phyloP scores from a whole-genome alignment of 495 filamentous ascomycete genomes.

The Corynascus novoguineensis region DNA sequence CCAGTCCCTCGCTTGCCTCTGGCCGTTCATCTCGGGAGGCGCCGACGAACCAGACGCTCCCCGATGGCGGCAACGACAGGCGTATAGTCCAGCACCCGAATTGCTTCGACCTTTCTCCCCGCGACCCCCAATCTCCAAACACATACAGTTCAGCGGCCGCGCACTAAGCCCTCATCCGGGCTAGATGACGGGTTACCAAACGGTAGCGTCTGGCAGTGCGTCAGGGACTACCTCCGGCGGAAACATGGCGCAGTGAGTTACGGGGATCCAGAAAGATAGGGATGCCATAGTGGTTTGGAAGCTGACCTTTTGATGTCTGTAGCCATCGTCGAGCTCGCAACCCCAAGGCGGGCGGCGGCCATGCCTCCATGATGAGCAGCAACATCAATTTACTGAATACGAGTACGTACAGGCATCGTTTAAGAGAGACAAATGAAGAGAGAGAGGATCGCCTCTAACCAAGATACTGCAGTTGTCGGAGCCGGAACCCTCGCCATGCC shows the following conservation, averaged over 20 bases:
- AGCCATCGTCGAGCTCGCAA: slow-evolving; percentile 34
- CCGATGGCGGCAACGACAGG: slow-evolving; percentile 5
- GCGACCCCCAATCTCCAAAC: not conserved
- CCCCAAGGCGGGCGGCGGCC: slow-evolving; percentile 51
- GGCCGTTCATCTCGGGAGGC: slow-evolving; percentile 3
- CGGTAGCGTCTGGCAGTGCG: slow-evolving; percentile 33
- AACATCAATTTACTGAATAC: slow-evolving; percentile 95
- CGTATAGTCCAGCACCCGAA: slow-evolving; percentile 5
- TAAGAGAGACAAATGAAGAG: not conserved
- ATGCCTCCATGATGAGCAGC: slow-evolving; percentile 85
- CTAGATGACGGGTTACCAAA: slow-evolving; percentile 42
- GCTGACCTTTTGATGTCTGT: not conserved
- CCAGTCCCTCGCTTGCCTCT: not conserved
- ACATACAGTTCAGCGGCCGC: not conserved
- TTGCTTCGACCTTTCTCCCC: not conserved
- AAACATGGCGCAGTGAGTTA: slow-evolving; percentile 40
- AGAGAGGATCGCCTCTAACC: not conserved
- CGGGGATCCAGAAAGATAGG: not conserved
- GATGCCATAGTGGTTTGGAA: not conserved
- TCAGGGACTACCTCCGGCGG: slow-evolving; percentile 24
- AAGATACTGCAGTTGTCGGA: slow-evolving; percentile 66
- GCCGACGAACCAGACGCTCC: not conserved
- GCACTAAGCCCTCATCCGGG: not conserved
- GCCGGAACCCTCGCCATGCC: slow-evolving; percentile 95
- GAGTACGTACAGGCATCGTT: slow-evolving; percentile 50